phyloP scores from a whole-genome alignment of 1,284 basidiomycete genomes.

The Boletus semigastroideus region DNA sequence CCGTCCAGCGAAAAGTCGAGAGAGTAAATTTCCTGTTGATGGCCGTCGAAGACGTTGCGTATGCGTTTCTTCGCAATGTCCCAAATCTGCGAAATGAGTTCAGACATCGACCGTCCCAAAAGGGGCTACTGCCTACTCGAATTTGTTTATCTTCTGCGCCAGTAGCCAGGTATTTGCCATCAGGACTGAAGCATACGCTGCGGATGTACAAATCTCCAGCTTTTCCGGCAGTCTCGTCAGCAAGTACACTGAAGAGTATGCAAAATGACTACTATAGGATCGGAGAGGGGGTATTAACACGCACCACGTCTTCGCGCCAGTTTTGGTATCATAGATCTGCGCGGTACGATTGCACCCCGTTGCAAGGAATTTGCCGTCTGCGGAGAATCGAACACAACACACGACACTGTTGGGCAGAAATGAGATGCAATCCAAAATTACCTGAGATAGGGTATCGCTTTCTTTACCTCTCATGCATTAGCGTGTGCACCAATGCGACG shows the following conservation, averaged over 20 bases:
- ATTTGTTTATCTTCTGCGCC: slow-evolving; percentile 85
- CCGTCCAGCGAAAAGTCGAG: slow-evolving; percentile 86
- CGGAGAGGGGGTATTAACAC: slow-evolving; percentile 10
- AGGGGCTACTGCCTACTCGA: slow-evolving; percentile 49
- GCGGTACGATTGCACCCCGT: slow-evolving; percentile 79
- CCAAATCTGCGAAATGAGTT: slow-evolving; percentile 64
- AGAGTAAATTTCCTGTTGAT: slow-evolving; percentile 90
- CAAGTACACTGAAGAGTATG: slow-evolving; percentile 52
- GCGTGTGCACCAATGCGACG: slow-evolving; percentile 86
- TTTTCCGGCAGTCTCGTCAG: slow-evolving; percentile 65
- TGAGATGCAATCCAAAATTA: slow-evolving; percentile 5
- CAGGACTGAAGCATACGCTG: slow-evolving; percentile 82
- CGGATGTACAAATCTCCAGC: slow-evolving; percentile 81
- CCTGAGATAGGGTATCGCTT: slow-evolving; percentile 23
- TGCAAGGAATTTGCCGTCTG: slow-evolving; percentile 77
- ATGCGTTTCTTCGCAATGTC: slow-evolving; percentile 78
- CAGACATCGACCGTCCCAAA: slow-evolving; percentile 10
- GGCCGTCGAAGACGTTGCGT: slow-evolving; percentile 76
- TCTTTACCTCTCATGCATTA: slow-evolving; percentile 88
- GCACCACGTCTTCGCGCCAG: slow-evolving; percentile 64
- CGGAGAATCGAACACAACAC: slow-evolving; percentile 80
- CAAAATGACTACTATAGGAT: slow-evolving; percentile 11
- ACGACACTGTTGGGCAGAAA: slow-evolving; percentile 53
- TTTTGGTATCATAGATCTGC: slow-evolving; percentile 75
- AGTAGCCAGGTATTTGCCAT: slow-evolving; percentile 78